phyloP scores from a whole-genome alignment of 2,329 filamentous ascomycete genomes.

The Aureobasidium vineae region DNA sequence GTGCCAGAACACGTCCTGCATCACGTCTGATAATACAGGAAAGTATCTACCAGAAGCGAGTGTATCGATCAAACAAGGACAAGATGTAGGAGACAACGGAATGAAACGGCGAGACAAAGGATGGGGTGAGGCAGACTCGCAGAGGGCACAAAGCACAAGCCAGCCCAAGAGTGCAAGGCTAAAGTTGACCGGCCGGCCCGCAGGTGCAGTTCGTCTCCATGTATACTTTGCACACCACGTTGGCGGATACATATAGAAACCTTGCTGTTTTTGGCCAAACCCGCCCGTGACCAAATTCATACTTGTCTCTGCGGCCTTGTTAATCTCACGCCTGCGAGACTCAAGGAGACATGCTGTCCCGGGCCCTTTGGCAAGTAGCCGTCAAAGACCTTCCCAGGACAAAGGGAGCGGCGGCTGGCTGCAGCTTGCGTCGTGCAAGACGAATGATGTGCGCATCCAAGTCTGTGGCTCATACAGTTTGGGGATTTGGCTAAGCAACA shows the following conservation, averaged over 20 bases:
- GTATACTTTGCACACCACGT: constrained; percentile 13
- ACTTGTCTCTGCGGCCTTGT: not conserved
- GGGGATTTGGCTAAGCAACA: constrained; percentile 6
- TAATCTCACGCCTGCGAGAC: not conserved
- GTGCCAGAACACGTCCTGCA: constrained; percentile 17
- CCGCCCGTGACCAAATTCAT: not conserved
- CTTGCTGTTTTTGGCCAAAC: constrained; percentile 4
- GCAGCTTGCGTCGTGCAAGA: constrained; percentile 22
- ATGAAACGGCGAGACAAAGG: constrained; percentile 19
- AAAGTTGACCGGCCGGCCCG: constrained; percentile 20
- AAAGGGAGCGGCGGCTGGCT: constrained; percentile 17
- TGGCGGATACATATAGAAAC: constrained; percentile 4
- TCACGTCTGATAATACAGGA: constrained; percentile 23
- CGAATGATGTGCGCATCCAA: constrained; percentile 11
- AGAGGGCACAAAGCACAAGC: constrained; percentile 14
- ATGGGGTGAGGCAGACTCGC: constrained; percentile 11
- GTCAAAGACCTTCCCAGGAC: constrained; percentile 13
- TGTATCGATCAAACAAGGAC: not conserved
- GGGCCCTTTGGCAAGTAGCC: not conserved
- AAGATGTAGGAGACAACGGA: constrained; percentile 19
- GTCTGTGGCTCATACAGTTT: constrained; percentile 8
- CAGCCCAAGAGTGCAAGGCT: constrained; percentile 11
- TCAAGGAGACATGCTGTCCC: constrained; percentile 7
- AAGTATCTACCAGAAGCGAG: constrained; percentile 9
- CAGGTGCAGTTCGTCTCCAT: constrained; percentile 10